phyloP scores from a whole-genome alignment of 2,329 filamentous ascomycete species.

The Colletotrichum godetiae region DNA sequence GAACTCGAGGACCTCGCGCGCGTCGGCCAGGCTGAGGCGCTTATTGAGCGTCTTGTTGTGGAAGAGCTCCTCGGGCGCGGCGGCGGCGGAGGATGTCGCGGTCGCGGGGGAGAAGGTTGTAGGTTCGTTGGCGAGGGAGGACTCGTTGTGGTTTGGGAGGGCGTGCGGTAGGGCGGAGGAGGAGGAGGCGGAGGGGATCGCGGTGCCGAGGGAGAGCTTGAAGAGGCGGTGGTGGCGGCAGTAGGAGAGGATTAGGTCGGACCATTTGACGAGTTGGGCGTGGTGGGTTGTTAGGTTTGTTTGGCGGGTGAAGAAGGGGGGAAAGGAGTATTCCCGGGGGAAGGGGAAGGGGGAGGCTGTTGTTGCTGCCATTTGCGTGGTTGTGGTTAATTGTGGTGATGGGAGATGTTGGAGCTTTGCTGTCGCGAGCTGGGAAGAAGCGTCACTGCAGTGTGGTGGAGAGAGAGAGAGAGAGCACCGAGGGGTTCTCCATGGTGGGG shows the following conservation, averaged over 20 bases:
- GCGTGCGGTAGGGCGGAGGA: conserved; percentile 39
- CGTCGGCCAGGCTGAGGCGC: conserved; percentile 61
- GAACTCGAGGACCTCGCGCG: conserved; percentile 68
- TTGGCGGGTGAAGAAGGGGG: conserved; percentile 87
- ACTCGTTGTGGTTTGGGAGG: conserved; percentile 43
- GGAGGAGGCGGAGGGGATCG: conserved; percentile 61
- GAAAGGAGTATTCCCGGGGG: conserved; percentile 78
- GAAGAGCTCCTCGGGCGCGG: conserved; percentile 60
- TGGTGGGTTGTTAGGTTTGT: conserved; percentile 78
- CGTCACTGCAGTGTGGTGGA: neutral
- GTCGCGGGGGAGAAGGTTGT: conserved; percentile 53
- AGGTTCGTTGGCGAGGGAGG: conserved; percentile 47
- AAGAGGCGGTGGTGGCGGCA: conserved; percentile 82
- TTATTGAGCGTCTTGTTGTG: conserved; percentile 66
- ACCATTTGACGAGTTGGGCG: conserved; percentile 87
- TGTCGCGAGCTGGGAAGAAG: neutral
- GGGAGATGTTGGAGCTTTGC: neutral
- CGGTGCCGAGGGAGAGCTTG: conserved; percentile 74
- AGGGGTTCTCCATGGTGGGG: neutral
- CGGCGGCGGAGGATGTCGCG: conserved; percentile 54
- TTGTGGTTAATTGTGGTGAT: neutral
- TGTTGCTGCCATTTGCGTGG: conserved; percentile 4
- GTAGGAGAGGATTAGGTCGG: conserved; percentile 85
- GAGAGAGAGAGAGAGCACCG: neutral
- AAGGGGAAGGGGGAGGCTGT: conserved; percentile 58